Evolutionary conservation across 306 rosid species (phyloP).

Genomic region (Lathyrus sativus): DNA sequence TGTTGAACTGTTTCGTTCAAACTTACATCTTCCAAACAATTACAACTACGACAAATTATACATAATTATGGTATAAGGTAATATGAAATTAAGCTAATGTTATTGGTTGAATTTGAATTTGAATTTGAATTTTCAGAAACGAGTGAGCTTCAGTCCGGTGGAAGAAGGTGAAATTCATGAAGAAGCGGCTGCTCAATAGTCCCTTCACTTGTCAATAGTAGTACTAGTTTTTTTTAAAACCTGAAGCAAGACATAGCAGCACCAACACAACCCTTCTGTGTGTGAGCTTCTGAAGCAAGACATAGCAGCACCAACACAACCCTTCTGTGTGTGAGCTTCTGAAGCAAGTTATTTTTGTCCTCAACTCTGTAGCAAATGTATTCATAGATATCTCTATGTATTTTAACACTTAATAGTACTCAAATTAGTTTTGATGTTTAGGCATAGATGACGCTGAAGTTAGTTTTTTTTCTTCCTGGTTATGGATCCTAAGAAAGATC

Average conservation of each 20-base stretch:
- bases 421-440: background rate
- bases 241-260: background rate
- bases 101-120: constrained; percentile 19
- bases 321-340: constrained; percentile 22
- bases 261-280: constrained; percentile 7
- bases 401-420: constrained; percentile 17
- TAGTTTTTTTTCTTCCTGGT: background rate
- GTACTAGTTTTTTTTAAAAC: background rate
- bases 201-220: constrained; percentile 11
- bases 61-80: background rate
- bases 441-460: constrained; percentile 14
- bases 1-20: background rate
- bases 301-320: background rate
- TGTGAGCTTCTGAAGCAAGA: no score
- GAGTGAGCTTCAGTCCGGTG: constrained; percentile 56
- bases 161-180: constrained; percentile 49
- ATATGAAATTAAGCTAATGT: constrained; percentile 3
- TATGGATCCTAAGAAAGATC: constrained; percentile 1
- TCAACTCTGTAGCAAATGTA: constrained; percentile 13
- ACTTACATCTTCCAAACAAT: background rate
- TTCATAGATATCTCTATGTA: constrained; percentile 13
- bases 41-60: background rate
- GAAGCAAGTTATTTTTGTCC: constrained; percentile 30
- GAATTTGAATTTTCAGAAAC: constrained; percentile 54
- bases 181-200: constrained; percentile 27